Evolutionary conservation across 2,329 filamentous ascomycete species (phyloP).

Genomic region (Ascochyta viciae-villosae): DNA sequence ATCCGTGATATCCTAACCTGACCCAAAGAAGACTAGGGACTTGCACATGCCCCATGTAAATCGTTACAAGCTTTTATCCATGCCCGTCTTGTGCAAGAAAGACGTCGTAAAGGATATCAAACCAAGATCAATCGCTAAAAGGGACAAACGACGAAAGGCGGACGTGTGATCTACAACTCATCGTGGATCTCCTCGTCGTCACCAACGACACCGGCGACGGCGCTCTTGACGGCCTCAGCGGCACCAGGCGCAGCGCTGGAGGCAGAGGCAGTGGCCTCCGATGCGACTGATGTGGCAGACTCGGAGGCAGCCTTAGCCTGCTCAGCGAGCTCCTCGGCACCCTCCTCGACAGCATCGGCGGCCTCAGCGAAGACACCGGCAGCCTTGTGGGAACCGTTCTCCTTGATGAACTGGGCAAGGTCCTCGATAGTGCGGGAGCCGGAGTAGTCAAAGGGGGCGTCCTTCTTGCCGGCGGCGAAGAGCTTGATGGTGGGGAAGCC

Average conservation of each 20-base stretch:
- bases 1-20: slow-evolving; percentile 25
- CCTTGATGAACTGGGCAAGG: slow-evolving; percentile 87
- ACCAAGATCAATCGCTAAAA: slow-evolving; percentile 32
- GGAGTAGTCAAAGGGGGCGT: slow-evolving; percentile 81
- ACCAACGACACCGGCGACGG: slow-evolving; percentile 45
- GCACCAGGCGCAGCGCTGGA: slow-evolving; percentile 46
- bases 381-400: slow-evolving; percentile 90
- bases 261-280: slow-evolving; percentile 42
- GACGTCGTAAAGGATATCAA: slow-evolving; percentile 26
- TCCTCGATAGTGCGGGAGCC: slow-evolving; percentile 91
- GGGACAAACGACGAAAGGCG: slow-evolving; percentile 16
- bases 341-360: slow-evolving; percentile 58
- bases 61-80: slow-evolving; percentile 35
- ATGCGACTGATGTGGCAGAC: slow-evolving; percentile 53
- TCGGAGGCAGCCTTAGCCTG: slow-evolving; percentile 50
- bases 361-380: slow-evolving; percentile 67
- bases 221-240: slow-evolving; percentile 48
- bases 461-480: slow-evolving; percentile 89
- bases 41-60: slow-evolving; percentile 26
- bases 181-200: slow-evolving; percentile 63
- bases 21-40: slow-evolving; percentile 20
- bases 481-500: slow-evolving; percentile 99
- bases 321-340: slow-evolving; percentile 49
- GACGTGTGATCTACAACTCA: slow-evolving; percentile 70
- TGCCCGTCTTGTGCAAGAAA: slow-evolving; percentile 23